These are phyloP conservation scores for Erucastrum elatum DNA, from an alignment of 345 rosid genomes.

Conservation along the genomic window DNA sequence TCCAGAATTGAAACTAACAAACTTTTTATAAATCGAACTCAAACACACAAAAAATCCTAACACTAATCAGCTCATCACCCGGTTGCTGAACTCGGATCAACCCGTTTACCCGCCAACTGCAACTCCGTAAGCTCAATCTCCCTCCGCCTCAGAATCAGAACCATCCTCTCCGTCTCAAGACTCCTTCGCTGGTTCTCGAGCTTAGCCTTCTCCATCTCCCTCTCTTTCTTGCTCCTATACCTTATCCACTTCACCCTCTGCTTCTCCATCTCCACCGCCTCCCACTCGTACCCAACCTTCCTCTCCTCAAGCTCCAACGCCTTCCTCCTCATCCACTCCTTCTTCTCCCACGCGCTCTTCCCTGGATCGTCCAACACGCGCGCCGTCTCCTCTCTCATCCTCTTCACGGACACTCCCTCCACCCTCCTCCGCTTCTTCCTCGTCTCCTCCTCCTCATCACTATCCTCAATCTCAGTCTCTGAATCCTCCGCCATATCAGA, in stretches of 20 bases:
- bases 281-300: conserved; percentile 57
- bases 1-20: neutral
- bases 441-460: conserved; percentile 36
- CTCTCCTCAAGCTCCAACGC: conserved; percentile 69
- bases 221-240: conserved; percentile 81
- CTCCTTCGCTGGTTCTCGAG: conserved; percentile 66
- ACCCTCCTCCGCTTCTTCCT: conserved; percentile 43
- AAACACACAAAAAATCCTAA: neutral
- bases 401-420: conserved; percentile 42
- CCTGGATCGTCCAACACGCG: conserved; percentile 53
- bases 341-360: conserved; percentile 80
- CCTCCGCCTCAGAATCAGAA: conserved; percentile 58
- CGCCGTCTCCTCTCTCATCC: conserved; percentile 49
- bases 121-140: conserved; percentile 60
- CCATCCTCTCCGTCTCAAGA: conserved; percentile 80
- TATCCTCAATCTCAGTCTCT: conserved; percentile 41
- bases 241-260: conserved; percentile 91
- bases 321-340: conserved; percentile 73
- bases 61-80: conserved; percentile 33
- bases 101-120: conserved; percentile 57
- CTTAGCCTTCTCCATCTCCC: conserved; percentile 91
- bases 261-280: conserved; percentile 82
- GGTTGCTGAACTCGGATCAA: conserved; percentile 61
- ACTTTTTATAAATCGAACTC: neutral
- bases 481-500: conserved; percentile 52